Evolutionary conservation across 2,329 filamentous ascomycete genomes (phyloP), one percentile per base, ranked within the genome.

Genomic region (Tolypocladium album): DNA sequence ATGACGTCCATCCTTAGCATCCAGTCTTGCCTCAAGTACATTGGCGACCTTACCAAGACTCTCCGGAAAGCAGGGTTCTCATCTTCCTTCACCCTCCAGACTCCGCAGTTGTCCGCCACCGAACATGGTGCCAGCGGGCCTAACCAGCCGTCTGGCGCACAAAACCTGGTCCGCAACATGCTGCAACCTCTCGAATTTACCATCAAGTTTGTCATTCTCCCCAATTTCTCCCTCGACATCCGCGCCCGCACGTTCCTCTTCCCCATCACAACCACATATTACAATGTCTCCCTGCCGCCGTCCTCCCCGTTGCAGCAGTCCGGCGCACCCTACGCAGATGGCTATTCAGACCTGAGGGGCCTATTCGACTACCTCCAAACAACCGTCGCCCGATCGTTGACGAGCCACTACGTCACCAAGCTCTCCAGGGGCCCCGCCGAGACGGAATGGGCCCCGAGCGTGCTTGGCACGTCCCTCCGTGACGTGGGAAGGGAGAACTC

Each of bases 11-110:
- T 77, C 59, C 70, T 71, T 52, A 74, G 75, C 53, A 68, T 79
- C 42, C 66, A 69, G 31, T 65, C 71, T 12, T 75, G 78, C 57
- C 73, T 74, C 1, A 61, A 65, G 2, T 78, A 79, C 66, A 67
- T 83, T 8, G 75, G 78, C 12, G 70, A 71, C 15, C 67, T 85
- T 17, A 72, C 76, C 7, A 66, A 67, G 27, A 70, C 76, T 4
- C 73, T 85, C 34, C 76, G 74, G n/a, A 69, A 69, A 24, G 78
- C 79, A 13, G 80, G 81, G 24, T 64, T 82, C 42, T 61, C 74
- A 6, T 72, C 80, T 9, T 70, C 72, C 6, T 79, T 79, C 62
- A 74, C 67, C 39, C 74, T 82, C 11, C 69, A 67, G 40, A 77
- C 78, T 20, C 67, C 75, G 2, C 71, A 73, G 20, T 63, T 67